Conservation (phyloP, 1,139 yeast genomes). For the Nakaseomyces nivariensis region DNA sequence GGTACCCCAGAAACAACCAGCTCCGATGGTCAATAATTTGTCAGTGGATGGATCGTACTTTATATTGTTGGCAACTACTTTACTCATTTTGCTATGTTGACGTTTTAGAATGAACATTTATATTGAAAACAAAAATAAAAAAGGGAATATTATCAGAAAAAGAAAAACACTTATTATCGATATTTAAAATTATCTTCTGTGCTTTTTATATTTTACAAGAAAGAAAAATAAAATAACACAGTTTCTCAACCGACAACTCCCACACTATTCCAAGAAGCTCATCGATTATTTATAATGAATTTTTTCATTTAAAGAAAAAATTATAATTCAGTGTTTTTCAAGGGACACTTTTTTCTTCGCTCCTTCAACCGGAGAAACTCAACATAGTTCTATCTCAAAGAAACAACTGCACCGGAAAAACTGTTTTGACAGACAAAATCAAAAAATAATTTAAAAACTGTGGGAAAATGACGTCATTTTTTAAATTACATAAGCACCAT, state of each 20-base stretch:
- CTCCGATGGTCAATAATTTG: slow-evolving; percentile 54
- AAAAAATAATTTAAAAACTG: no score
- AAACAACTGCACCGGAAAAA: no score
- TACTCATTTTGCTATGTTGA: slow-evolving; percentile 1
- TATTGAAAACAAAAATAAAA: neutral
- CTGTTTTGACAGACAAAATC: no score
- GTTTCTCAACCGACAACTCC: neutral
- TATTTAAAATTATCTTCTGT: neutral
- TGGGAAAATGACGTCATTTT: neutral
- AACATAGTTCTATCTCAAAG: no score
- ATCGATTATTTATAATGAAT: neutral
- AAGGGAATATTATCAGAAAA: neutral
- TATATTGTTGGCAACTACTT: slow-evolving; percentile 24
- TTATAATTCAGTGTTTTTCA: no score
- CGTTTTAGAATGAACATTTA: neutral
- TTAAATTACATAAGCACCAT: no score
- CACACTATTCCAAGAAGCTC: neutral
- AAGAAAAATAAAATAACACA: neutral
- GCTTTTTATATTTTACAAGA: neutral
- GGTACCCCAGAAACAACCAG: slow-evolving; percentile 95
- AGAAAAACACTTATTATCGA: no score
- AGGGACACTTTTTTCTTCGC: no score
- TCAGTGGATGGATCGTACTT: slow-evolving; percentile 35
- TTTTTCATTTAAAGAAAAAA: no score
- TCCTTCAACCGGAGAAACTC: no score